Conservation (phyloP, 306 rosid species). For the Neltuma alba region DNA sequence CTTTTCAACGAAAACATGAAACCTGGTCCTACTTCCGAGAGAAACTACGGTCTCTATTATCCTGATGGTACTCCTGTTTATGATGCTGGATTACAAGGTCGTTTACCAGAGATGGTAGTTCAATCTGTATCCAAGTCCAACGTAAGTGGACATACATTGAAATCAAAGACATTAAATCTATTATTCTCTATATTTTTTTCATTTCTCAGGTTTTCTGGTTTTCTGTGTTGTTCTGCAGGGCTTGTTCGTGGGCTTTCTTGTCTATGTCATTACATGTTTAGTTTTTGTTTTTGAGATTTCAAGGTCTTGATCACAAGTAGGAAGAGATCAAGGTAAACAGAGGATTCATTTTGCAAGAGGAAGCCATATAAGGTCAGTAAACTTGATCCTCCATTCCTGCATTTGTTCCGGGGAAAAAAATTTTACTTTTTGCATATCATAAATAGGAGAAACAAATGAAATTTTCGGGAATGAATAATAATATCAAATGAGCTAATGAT, state of each 20-base stretch:
- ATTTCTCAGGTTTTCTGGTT: background rate
- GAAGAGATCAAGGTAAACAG: slow-evolving; percentile 26
- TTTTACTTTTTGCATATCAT: background rate
- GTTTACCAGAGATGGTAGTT: slow-evolving; percentile 53
- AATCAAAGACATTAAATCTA: background rate
- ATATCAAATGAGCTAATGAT: background rate
- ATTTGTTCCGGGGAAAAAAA: background rate
- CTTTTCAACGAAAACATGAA: slow-evolving; percentile 85
- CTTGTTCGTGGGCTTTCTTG: slow-evolving; percentile 43
- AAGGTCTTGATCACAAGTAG: slow-evolving; percentile 30
- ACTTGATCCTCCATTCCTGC: background rate
- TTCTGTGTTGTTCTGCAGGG: slow-evolving; percentile 50
- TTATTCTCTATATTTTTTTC: background rate
- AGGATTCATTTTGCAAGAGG: slow-evolving; percentile 27
- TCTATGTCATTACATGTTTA: slow-evolving; percentile 35
- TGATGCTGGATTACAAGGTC: slow-evolving; percentile 64
- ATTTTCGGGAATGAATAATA: too few relatives aligned
- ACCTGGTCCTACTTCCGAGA: slow-evolving; percentile 79
- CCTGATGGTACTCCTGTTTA: slow-evolving; percentile 84
- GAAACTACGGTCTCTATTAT: slow-evolving; percentile 86
- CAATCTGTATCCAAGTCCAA: slow-evolving; percentile 39
- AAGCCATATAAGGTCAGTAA: slow-evolving; percentile 42
- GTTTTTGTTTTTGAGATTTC: slow-evolving; percentile 36
- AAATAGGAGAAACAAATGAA: background rate
- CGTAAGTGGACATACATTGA: slow-evolving; percentile 42